These are phyloP conservation scores for Saccharomycopsis hybrid DNA, from an alignment of 1,139 yeast genomes.

Conservation along the genomic window DNA sequence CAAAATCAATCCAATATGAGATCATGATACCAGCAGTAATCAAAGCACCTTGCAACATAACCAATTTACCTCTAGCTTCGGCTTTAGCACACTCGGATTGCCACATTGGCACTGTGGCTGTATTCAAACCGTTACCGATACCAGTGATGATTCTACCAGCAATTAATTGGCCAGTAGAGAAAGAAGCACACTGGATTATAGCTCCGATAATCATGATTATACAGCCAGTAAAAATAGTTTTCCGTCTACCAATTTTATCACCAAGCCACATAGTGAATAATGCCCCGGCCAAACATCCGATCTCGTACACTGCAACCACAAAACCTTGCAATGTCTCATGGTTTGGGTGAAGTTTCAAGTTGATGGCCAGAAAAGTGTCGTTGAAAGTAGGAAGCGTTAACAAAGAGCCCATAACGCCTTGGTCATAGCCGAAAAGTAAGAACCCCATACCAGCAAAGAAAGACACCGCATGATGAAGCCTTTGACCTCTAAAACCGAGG, in stretches of 20 bases:
- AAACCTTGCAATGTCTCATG: conserved; percentile 39
- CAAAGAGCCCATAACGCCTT: conserved; percentile 45
- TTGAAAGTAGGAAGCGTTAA: conserved; percentile 36
- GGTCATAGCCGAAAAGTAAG: conserved; percentile 50
- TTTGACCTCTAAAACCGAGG: conserved; percentile 29
- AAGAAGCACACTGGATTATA: conserved; percentile 42
- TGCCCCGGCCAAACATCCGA: conserved; percentile 71
- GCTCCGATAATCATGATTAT: conserved; percentile 41
- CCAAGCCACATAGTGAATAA: conserved; percentile 49
- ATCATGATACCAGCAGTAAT: conserved; percentile 12
- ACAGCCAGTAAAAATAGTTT: conserved; percentile 48
- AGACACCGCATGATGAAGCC: conserved; percentile 38
- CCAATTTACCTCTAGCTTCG: conserved; percentile 58
- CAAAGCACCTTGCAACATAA: conserved; percentile 53
- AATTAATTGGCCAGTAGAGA: conserved; percentile 41
- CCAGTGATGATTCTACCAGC: conserved; percentile 53
- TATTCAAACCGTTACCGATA: conserved; percentile 50
- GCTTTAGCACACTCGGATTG: conserved; percentile 52
- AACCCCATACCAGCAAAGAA: conserved; percentile 55
- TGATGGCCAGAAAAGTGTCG: conserved; percentile 35
- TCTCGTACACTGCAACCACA: conserved; percentile 59
- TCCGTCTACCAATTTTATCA: conserved; percentile 55
- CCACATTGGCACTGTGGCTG: conserved; percentile 47
- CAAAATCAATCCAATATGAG: conserved; percentile 46
- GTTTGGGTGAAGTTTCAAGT: conserved; percentile 24